Evolutionary conservation across 768 basidiomycete species (phyloP), one percentile per base, ranked within the genome.

Genomic region (Lentinula aciculospora): DNA sequence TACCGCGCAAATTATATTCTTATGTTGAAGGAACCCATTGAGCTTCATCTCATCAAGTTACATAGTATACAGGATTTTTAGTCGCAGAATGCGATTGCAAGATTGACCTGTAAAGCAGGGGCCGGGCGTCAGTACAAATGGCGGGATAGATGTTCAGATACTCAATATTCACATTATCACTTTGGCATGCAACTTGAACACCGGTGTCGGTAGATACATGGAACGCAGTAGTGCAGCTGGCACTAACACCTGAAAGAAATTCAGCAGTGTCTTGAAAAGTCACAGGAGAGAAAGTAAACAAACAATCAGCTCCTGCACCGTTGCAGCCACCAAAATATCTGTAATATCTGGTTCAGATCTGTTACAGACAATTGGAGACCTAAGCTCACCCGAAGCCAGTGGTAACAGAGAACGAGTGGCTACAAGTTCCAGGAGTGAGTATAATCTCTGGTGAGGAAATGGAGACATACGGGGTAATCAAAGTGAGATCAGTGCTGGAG

Each of bases 321-420:
- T 65, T 59, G 60, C 69, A 70, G 10, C 68, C 69, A 54, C 66
- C 65, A 53, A 57, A 68, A 57, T 68, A 71, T n/a, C 68, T 68
- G 28, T 17, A 23, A n/a, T n/a, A n/a, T n/a, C n/a, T n/a, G n/a
- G n/a, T n/a, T n/a, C n/a, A n/a, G 34, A 4, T n/a, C 12, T 23
- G 29, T 10, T 1, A 32, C n/a, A 23, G 32, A 39, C 8, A 40
- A n/a, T n/a, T n/a, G n/a, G n/a, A n/a, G n/a, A n/a, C n/a, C n/a
- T n/a, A 32, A 23, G 39, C 62, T 53, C 54, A 70, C 66, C 65
- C 66, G 58, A 74, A 74, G 15, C 69, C 71, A 53, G 69, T 65
- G 37, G 68, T 70, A n/a, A 74, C 72, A 1, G 72, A 71, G 67
- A 72, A 74, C 12, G 67, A 23, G 50, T 68, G 71, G 15, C 69